phyloP scores from a whole-genome alignment of 805 yeast genomes.

The Candida ponderosae region DNA sequence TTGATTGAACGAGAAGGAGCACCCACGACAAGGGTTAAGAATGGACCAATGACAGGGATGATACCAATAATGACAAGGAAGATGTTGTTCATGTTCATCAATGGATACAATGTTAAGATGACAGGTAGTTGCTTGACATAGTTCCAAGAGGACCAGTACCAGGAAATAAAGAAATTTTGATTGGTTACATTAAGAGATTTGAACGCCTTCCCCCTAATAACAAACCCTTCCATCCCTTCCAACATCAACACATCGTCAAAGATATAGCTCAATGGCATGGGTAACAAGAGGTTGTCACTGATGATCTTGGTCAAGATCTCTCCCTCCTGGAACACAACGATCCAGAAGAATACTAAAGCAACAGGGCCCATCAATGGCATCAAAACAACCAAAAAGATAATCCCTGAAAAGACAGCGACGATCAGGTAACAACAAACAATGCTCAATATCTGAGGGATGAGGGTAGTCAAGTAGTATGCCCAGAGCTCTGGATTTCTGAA shows the following conservation, averaged over 20 bases:
- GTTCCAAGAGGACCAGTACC: slow-evolving; percentile 22
- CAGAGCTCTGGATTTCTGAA: slow-evolving; percentile 32
- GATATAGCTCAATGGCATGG: slow-evolving; percentile 35
- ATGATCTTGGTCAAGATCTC: slow-evolving; percentile 33
- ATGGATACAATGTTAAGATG: slow-evolving; percentile 27
- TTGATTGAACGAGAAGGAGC: slow-evolving; percentile 48
- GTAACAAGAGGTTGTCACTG: slow-evolving; percentile 35
- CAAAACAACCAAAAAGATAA: slow-evolving; percentile 30
- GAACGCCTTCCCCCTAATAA: slow-evolving; percentile 29
- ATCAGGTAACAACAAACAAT: slow-evolving; percentile 29
- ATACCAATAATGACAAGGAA: slow-evolving; percentile 31
- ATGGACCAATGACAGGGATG: slow-evolving; percentile 57
- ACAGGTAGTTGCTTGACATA: slow-evolving; percentile 28
- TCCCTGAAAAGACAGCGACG: slow-evolving; percentile 31
- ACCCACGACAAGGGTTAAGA: slow-evolving; percentile 37
- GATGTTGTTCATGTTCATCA: slow-evolving; percentile 29
- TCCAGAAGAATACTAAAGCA: slow-evolving; percentile 38
- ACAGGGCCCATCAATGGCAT: slow-evolving; percentile 41
- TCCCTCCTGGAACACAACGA: slow-evolving; percentile 35
- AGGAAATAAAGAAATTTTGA: slow-evolving; percentile 13
- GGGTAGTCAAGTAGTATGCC: slow-evolving; percentile 35
- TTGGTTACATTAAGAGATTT: slow-evolving; percentile 17
- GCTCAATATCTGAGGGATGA: slow-evolving; percentile 35
- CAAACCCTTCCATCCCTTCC: slow-evolving; percentile 38
- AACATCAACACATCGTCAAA: slow-evolving; percentile 40